Conservation (phyloP, 2,329 filamentous ascomycete genomes). For the Talaromyces sp. region DNA sequence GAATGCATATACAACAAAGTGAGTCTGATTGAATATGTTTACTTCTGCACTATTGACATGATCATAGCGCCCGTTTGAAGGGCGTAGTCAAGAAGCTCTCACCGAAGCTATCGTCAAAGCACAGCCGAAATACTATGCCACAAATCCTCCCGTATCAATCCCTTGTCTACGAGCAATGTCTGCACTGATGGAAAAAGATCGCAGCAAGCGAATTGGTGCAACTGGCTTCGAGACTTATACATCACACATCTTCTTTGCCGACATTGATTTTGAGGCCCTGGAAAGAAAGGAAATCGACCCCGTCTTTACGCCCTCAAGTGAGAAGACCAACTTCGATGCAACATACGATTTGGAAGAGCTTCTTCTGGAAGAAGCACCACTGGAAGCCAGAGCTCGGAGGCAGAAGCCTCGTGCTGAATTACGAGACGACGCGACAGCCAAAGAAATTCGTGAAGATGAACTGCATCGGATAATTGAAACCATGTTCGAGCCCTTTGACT, state of each 20-base stretch:
- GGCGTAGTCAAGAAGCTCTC: conserved; percentile 75
- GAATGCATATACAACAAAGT: conserved; percentile 99
- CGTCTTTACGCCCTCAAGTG: conserved; percentile 86
- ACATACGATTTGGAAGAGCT: conserved; percentile 96
- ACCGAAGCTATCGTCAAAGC: conserved; percentile 76
- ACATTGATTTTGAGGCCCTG: conserved; percentile 77
- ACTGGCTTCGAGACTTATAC: conserved; percentile 79
- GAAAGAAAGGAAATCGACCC: conserved; percentile 86
- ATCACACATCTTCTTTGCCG: conserved; percentile 82
- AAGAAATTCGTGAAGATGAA: conserved; percentile 92
- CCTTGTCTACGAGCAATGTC: conserved; percentile 86
- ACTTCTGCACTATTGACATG: not conserved
- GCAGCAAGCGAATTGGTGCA: conserved; percentile 75
- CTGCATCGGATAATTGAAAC: conserved; percentile 91
- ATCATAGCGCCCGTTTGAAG: conserved; percentile 81
- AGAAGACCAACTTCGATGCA: conserved; percentile 98
- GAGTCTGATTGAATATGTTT: not conserved
- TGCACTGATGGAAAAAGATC: conserved; percentile 75
- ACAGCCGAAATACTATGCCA: conserved; percentile 84
- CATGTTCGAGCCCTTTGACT: conserved; percentile 93
- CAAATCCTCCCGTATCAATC: conserved; percentile 82
- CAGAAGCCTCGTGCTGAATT: conserved; percentile 90
- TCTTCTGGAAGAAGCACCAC: conserved; percentile 84
- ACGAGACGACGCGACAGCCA: conserved; percentile 89
- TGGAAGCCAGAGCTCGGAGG: conserved; percentile 85